phyloP scores from a whole-genome alignment of 352 stramenopile species.

The Blastocystis sp. region DNA sequence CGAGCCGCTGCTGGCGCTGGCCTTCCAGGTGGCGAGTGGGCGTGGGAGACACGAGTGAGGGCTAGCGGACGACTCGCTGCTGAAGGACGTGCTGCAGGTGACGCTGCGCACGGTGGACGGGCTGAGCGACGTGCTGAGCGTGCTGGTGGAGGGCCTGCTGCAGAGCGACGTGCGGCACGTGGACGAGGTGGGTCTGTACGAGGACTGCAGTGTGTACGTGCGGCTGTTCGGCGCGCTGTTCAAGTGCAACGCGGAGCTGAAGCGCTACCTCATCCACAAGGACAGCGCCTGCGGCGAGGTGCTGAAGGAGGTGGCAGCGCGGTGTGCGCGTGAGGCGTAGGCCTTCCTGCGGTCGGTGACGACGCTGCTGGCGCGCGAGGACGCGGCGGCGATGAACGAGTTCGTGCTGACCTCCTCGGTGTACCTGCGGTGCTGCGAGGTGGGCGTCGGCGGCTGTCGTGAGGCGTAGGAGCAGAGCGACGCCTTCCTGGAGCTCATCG shows the following conservation, averaged over 20 bases:
- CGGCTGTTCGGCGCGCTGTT: conserved; percentile 48
- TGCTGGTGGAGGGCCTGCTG: conserved; percentile 47
- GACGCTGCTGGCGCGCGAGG: neutral
- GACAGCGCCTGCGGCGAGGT: conserved; percentile 56
- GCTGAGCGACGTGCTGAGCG: conserved; percentile 22
- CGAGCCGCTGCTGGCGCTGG: conserved; percentile 26
- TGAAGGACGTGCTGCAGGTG: conserved; percentile 50
- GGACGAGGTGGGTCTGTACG: conserved; percentile 25
- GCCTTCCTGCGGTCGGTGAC: conserved; percentile 22
- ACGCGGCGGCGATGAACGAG: conserved; percentile 4
- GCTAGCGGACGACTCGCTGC: conserved; percentile 21
- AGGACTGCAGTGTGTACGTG: conserved; percentile 54
- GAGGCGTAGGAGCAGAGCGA: neutral
- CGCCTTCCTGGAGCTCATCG: conserved; percentile 57
- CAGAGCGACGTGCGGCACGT: conserved; percentile 21
- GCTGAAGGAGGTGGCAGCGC: neutral
- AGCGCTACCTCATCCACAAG: conserved; percentile 23
- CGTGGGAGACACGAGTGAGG: neutral
- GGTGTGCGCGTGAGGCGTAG: neutral
- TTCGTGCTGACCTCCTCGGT: conserved; percentile 46
- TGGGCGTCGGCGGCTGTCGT: neutral
- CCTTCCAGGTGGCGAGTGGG: conserved; percentile 32
- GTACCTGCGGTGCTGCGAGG: conserved; percentile 46
- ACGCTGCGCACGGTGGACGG: conserved; percentile 20
- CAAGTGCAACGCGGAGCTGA: conserved; percentile 16